Evolutionary conservation across 2,329 filamentous ascomycete genomes (phyloP).

Genomic region (Fonsecaea multimorphosa): DNA sequence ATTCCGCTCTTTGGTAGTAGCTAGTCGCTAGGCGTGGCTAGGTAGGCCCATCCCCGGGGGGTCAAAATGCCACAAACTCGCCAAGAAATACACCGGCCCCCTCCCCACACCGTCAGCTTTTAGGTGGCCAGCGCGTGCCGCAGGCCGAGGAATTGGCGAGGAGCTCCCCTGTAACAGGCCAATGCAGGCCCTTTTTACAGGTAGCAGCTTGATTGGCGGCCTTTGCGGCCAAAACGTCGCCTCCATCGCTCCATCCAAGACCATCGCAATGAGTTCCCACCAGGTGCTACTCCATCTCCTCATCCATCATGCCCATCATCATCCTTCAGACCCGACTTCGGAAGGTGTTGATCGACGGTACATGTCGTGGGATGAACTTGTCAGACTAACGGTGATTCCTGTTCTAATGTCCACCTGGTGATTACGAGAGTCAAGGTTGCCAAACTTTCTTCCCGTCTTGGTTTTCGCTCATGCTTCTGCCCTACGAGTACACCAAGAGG

Average conservation of each 20-base stretch:
- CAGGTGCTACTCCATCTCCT: neutral
- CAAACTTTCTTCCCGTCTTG: neutral
- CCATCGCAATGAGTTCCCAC: too few species aligned
- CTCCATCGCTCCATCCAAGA: neutral
- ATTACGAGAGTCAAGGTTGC: slow-evolving; percentile 4
- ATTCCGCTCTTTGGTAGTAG: slow-evolving; percentile 4
- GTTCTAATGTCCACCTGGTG: neutral
- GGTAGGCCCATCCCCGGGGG: neutral
- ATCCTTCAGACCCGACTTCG: slow-evolving; percentile 1
- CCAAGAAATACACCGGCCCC: neutral
- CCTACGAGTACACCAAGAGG: neutral
- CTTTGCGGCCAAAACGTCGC: slow-evolving; percentile 3
- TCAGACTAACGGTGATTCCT: slow-evolving; percentile 10
- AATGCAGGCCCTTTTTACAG: too few species aligned
- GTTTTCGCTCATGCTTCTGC: neutral
- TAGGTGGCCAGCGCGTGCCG: neutral
- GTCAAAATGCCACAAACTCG: slow-evolving; percentile 11
- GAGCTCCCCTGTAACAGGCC: neutral
- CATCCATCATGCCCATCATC: slow-evolving; percentile 4
- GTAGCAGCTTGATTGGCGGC: slow-evolving; percentile 9
- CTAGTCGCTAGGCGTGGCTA: too few species aligned
- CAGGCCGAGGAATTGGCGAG: neutral
- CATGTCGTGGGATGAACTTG: slow-evolving; percentile 2
- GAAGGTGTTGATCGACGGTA: slow-evolving; percentile 3
- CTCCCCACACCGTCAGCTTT: too few species aligned